phyloP scores from a whole-genome alignment of 805 yeast genomes.

The Scheffersomyces lignosus region DNA sequence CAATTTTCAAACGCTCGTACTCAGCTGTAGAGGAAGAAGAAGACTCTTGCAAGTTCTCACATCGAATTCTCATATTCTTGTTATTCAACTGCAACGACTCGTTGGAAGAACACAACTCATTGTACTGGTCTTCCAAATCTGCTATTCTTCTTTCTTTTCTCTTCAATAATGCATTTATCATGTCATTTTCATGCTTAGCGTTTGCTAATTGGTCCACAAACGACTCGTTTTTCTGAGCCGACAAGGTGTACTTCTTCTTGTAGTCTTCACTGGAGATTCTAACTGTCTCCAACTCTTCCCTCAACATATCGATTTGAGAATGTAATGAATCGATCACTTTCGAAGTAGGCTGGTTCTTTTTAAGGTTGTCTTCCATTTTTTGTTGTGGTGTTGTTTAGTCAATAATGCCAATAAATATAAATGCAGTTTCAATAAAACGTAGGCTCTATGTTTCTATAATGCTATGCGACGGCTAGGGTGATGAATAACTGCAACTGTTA shows the following conservation, averaged over 20 bases:
- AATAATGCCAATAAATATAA: too few relatives aligned
- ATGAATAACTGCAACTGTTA: too few relatives aligned
- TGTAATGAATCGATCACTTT: constrained; percentile 56
- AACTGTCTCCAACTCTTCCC: constrained; percentile 44
- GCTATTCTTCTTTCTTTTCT: constrained; percentile 68
- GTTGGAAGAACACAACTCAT: constrained; percentile 44
- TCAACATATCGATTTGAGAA: constrained; percentile 42
- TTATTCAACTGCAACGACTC: constrained; percentile 52
- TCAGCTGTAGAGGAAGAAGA: constrained; percentile 50
- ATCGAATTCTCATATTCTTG: constrained; percentile 50
- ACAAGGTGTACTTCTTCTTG: constrained; percentile 51
- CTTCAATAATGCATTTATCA: constrained; percentile 63
- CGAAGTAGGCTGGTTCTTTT: constrained; percentile 20
- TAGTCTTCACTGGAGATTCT: constrained; percentile 45
- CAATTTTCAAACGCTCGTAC: constrained; percentile 52
- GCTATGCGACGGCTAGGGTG: too few relatives aligned
- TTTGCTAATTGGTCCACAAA: constrained; percentile 65
- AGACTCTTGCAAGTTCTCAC: constrained; percentile 48
- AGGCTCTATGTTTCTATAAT: too few relatives aligned
- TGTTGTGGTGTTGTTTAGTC: constrained; percentile 1
- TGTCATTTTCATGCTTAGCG: constrained; percentile 76
- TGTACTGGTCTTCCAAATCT: constrained; percentile 62
- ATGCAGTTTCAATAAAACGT: too few relatives aligned
- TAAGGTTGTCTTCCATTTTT: neutral
- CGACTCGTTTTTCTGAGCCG: constrained; percentile 50